Percentiles rank a stretch among this genome's conserved stretches.
Conservation (phyloP, 371 early-diverging fungal species). For the Paraphysoderma sedebokerense region DNA sequence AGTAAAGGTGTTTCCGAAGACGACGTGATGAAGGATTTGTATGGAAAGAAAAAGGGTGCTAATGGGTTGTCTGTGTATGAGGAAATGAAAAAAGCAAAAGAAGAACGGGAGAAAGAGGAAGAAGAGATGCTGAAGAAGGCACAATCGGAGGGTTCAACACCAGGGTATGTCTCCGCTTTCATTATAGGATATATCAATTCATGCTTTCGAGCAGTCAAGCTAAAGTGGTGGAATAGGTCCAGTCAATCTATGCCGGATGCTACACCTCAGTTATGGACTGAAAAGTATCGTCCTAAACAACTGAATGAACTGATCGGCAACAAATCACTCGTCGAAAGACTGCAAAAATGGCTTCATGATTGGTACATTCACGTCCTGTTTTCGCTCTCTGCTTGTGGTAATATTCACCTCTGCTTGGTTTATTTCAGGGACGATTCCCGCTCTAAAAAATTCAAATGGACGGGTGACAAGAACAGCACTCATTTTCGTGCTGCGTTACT, state of each 20-base stretch:
- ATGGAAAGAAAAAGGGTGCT: constrained; percentile 4
- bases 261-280: constrained; percentile 76
- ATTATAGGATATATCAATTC: too few species aligned
- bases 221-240: too few species aligned
- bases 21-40: not conserved
- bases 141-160: too few species aligned
- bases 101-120: too few species aligned
- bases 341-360: constrained; percentile 54
- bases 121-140: too few species aligned
- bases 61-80: constrained; percentile 2
- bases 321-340: constrained; percentile 39
- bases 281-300: constrained; percentile 81
- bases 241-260: not conserved
- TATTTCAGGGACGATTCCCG: not conserved
- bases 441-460: not conserved
- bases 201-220: too few species aligned
- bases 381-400: too few species aligned
- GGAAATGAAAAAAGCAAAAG: not conserved
- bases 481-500: constrained; percentile 59
- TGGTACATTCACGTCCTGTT: too few species aligned
- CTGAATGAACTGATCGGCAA: constrained; percentile 88
- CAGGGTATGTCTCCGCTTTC: too few species aligned
- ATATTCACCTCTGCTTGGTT: too few species aligned
- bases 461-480: constrained; percentile 2
- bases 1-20: constrained; percentile 15